Conservation (phyloP, 768 basidiomycete species). For the Clavulina sp. region DNA sequence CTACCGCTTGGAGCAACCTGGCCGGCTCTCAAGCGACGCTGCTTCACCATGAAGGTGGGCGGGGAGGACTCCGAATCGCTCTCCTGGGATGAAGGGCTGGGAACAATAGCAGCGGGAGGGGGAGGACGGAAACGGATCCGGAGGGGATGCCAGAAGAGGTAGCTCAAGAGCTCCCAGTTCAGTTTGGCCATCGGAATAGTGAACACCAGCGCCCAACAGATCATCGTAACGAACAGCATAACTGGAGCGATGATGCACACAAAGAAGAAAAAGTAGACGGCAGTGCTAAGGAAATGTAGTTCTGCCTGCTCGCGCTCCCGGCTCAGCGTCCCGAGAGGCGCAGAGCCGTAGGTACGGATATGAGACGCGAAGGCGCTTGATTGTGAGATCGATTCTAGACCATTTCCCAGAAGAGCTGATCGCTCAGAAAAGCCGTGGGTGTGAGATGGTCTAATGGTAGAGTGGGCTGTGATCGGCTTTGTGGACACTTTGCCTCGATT, state of each 20-base stretch:
- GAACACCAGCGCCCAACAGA: slow-evolving; percentile 91
- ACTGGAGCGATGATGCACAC: slow-evolving; percentile 68
- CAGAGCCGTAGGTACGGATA: slow-evolving; percentile 9
- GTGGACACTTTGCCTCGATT: slow-evolving; percentile 12
- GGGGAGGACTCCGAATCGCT: slow-evolving; percentile 11
- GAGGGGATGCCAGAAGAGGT: slow-evolving; percentile 62
- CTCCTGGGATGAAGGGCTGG: slow-evolving; percentile 12
- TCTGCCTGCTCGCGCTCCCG: slow-evolving; percentile 1
- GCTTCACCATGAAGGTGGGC: slow-evolving; percentile 47
- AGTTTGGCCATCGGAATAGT: slow-evolving; percentile 98
- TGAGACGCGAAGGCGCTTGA: slow-evolving; percentile 9
- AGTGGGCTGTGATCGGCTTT: slow-evolving; percentile 24
- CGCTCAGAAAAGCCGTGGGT: background rate
- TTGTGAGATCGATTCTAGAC: slow-evolving; percentile 10
- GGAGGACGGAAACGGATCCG: slow-evolving; percentile 86
- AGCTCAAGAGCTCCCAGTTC: slow-evolving; percentile 82
- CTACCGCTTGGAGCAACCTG: slow-evolving; percentile 75
- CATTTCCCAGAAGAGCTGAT: background rate
- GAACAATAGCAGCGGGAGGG: slow-evolving; percentile 48
- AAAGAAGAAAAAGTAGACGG: slow-evolving; percentile 71
- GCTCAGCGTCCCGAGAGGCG: slow-evolving; percentile 4
- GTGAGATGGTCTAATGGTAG: slow-evolving; percentile 26
- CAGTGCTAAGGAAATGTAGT: slow-evolving; percentile 42
- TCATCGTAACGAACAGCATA: slow-evolving; percentile 68
- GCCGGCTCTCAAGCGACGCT: slow-evolving; percentile 61